Conservation (phyloP, 768 basidiomycete genomes). For the Russula sp. region DNA sequence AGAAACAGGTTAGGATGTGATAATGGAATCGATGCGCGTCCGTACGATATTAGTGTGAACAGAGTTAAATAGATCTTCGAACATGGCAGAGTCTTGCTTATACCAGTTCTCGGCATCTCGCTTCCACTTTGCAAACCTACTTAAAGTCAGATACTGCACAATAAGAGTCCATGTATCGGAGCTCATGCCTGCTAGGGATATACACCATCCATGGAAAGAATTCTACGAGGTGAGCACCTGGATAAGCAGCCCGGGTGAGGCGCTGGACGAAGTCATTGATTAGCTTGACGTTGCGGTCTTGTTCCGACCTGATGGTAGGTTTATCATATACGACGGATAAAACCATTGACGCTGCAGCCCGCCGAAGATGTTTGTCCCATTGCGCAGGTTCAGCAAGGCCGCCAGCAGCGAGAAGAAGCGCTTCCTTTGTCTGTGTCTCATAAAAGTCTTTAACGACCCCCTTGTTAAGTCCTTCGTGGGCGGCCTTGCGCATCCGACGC, state of each 20-base stretch:
- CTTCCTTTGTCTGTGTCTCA: conserved; percentile 36
- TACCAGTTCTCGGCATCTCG: conserved; percentile 21
- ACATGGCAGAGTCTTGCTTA: conserved; percentile 25
- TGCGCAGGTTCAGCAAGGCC: conserved; percentile 33
- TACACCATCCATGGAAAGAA: conserved; percentile 29
- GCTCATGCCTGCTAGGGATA: conserved; percentile 24
- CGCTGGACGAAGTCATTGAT: conserved; percentile 34
- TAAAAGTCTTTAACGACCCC: conserved; percentile 32
- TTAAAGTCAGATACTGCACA: conserved; percentile 1
- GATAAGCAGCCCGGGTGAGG: conserved; percentile 38
- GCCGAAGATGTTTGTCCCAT: conserved; percentile 38
- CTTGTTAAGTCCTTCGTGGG: conserved; percentile 38
- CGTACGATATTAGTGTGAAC: conserved; percentile 16
- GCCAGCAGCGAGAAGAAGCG: conserved; percentile 35
- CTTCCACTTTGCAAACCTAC: conserved; percentile 28
- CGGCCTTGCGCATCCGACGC: conserved; percentile 39
- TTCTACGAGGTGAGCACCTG: conserved; percentile 36
- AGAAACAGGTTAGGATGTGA: not conserved
- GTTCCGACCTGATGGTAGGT: conserved; percentile 27
- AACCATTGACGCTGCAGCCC: conserved; percentile 35
- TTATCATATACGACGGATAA: conserved; percentile 34
- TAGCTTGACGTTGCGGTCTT: conserved; percentile 28
- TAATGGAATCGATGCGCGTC: not conserved
- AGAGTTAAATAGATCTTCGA: conserved; percentile 19
- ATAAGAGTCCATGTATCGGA: no score